Conservation (phyloP, 1,139 yeast species). For the Pneumocystis jirovecii region DNA sequence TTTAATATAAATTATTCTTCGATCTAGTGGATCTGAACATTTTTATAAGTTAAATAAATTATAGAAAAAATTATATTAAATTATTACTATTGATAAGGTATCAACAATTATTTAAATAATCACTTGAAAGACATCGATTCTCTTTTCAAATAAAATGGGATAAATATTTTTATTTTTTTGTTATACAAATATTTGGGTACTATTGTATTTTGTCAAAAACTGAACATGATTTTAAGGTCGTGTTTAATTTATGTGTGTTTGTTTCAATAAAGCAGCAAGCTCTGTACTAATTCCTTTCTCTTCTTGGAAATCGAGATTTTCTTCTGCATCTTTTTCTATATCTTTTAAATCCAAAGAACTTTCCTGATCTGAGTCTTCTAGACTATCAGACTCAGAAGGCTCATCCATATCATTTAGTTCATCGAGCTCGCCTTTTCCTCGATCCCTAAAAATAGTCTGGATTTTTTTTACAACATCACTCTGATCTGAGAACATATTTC, state of each 20-base stretch:
- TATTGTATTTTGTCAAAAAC: neutral
- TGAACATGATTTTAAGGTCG: neutral
- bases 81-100: neutral
- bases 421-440: slow-evolving; percentile 71
- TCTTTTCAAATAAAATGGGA: neutral
- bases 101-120: neutral
- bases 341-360: neutral
- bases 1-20: too few species aligned
- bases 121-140: too few species aligned
- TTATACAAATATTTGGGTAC: neutral
- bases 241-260: neutral
- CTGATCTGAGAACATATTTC: slow-evolving; percentile 80
- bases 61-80: too few species aligned
- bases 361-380: neutral
- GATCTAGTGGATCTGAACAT: too few species aligned
- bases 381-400: slow-evolving; percentile 37
- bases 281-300: neutral
- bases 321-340: neutral
- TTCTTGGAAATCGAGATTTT: too few species aligned
- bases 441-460: slow-evolving; percentile 46
- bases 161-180: neutral
- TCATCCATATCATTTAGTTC: slow-evolving; percentile 92
- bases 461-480: slow-evolving; percentile 42
- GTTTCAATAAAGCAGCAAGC: neutral
- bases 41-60: too few species aligned